phyloP scores from a whole-genome alignment of 805 yeast genomes.

The Myxozyma mucilagina region DNA sequence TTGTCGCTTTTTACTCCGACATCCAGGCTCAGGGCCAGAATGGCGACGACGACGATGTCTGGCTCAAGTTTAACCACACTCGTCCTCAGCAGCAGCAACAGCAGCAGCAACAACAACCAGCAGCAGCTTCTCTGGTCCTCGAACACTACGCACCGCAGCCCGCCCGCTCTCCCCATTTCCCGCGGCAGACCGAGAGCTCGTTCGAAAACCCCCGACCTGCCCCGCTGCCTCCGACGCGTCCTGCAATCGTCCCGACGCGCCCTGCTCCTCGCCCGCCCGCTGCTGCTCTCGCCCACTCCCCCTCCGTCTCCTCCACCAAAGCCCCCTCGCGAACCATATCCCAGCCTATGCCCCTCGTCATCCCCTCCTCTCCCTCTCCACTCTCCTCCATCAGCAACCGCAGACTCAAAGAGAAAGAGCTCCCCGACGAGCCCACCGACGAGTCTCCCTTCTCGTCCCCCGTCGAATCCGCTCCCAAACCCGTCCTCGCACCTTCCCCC shows the following conservation, averaged over 20 bases:
- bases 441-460: constrained; percentile 9
- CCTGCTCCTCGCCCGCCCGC: constrained; percentile 39
- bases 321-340: constrained; percentile 5
- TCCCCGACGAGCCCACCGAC: constrained; percentile 26
- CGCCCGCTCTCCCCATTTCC: constrained; percentile 30
- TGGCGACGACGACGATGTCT: constrained; percentile 36
- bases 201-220: constrained; percentile 36
- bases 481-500: not conserved
- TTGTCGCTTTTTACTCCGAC: constrained; percentile 66
- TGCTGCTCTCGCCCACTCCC: not conserved
- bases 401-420: constrained; percentile 26
- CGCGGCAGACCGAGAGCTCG: constrained; percentile 28
- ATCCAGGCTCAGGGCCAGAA: constrained; percentile 32
- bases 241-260: constrained; percentile 32
- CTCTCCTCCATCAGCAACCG: constrained; percentile 9
- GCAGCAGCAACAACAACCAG: not conserved
- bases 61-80: constrained; percentile 34
- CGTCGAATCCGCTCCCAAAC: constrained; percentile 3
- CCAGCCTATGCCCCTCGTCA: not conserved
- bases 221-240: constrained; percentile 30
- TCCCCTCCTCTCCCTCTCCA: not conserved
- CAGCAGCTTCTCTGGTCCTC: constrained; percentile 6
- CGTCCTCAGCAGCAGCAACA: constrained; percentile 11
- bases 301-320: not conserved
- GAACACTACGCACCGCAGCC: constrained; percentile 4